Conservation (phyloP, 1,284 basidiomycete species). For the Ceratobasidium sp. region DNA sequence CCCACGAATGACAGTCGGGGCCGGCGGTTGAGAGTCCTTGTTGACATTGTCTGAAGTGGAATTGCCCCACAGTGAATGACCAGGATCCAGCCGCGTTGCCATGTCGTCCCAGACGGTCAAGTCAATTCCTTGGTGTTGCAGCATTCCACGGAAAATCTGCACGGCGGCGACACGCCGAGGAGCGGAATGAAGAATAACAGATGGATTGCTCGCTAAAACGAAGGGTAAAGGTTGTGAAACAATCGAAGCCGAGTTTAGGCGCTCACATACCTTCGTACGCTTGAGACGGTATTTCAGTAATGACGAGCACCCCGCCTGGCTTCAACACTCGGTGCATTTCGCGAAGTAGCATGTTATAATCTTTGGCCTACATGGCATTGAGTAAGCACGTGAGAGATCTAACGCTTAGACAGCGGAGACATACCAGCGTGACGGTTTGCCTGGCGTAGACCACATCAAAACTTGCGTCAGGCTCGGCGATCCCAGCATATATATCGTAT, state of each 20-base stretch:
- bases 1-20: not conserved
- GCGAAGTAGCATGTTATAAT: constrained; percentile 19
- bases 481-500: constrained; percentile 16
- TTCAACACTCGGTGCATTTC: constrained; percentile 37
- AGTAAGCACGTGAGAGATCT: not conserved
- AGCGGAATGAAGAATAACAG: not conserved
- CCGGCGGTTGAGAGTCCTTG: too few relatives aligned
- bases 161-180: constrained; percentile 5
- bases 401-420: too few relatives aligned
- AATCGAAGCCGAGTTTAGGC: not conserved
- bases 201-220: not conserved
- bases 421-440: not conserved
- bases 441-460: constrained; percentile 26
- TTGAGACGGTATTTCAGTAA: constrained; percentile 29
- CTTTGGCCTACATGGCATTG: not conserved
- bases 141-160: not conserved
- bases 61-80: not conserved
- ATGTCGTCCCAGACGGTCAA: constrained; percentile 25
- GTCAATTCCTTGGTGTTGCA: constrained; percentile 13
- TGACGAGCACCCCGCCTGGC: constrained; percentile 20
- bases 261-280: constrained; percentile 15
- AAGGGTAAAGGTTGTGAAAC: not conserved
- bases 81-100: constrained; percentile 1
- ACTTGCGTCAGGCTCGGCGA: constrained; percentile 10
- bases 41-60: not conserved